Base-by-base conservation (phyloP, 2,329 filamentous ascomycete genomes). In the Colletotrichum sp. region DNA sequence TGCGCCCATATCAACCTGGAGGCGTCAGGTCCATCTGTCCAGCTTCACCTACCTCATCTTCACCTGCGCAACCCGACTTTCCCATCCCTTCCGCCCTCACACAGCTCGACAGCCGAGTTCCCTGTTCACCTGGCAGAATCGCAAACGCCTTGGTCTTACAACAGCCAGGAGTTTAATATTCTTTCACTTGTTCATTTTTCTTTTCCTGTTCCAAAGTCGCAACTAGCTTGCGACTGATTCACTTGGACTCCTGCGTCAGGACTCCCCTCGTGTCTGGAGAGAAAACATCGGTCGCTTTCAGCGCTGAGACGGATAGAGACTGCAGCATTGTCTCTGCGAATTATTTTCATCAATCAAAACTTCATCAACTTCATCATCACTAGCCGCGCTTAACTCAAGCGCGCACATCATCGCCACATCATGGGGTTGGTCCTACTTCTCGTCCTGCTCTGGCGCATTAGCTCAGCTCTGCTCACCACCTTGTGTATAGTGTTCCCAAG, bases 401-500 rank as follows among this genome's bases (percentile, higher is more conserved):
- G 69, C 71, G 36, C 66, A 24, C 66, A 67, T n/a, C 75, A 67
- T 64, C 28, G 62, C 71, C 55, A 63, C 78, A 82, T 78, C 77
- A 84, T 84, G 82, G 82, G 82, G 82, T 83, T 66, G 32, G 79
- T 77, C 36, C 13, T 60, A 44, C 57, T 69, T 32, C 57, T 10
- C 34, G 30, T 55, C 21, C 57, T 21, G 44, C 21, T 18, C n/a
- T 65, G 16, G 68, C 57, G 26, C 30, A 30, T 26, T 28, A 34
- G n/a, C 36, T 28, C 13, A 67, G 68, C 18, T 10, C 36, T 69
- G 59, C 77, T 72, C 64, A 79, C 69, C 5, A 24, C n/a, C 12
- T 64, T 57, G 13, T 63, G 39, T 72, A 69, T 78, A 91, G 91
- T 90, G 90, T 92, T 79, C 94, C 94, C 84, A 98, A 98, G 84